A percentile compares a stretch with the other conserved stretches of the same genome.
Conservation (phyloP, 345 rosid genomes). For the Passiflora organensis region DNA sequence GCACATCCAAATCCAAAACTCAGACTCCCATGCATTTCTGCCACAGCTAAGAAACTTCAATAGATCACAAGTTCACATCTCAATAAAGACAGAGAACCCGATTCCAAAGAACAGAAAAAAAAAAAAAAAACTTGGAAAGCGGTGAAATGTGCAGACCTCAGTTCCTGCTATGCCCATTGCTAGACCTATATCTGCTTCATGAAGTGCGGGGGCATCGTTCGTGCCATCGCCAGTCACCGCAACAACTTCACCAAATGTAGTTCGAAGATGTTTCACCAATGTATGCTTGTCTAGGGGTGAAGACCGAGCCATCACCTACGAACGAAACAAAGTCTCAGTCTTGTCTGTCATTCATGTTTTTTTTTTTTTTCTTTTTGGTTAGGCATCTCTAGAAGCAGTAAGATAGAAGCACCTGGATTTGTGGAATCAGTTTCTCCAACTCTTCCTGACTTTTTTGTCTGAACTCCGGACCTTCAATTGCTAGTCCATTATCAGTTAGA, state of each 20-base stretch:
- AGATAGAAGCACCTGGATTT: slow-evolving; percentile 61
- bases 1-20: slow-evolving; percentile 4
- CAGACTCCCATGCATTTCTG: slow-evolving; percentile 1
- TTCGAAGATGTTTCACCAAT: slow-evolving; percentile 72
- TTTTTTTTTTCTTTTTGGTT: too few relatives aligned
- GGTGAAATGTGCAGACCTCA: slow-evolving; percentile 40
- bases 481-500: slow-evolving; percentile 71
- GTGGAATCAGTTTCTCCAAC: slow-evolving; percentile 62
- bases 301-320: slow-evolving; percentile 94
- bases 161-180: slow-evolving; percentile 99
- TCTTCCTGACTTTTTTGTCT: slow-evolving; percentile 77
- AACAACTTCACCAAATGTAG: slow-evolving; percentile 74
- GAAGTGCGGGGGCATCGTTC: slow-evolving; percentile 96
- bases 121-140: background rate
- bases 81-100: too few relatives aligned
- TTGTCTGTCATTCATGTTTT: background rate
- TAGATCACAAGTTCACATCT: background rate
- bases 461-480: slow-evolving; percentile 84
- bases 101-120: too few relatives aligned
- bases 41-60: background rate
- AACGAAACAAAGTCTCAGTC: slow-evolving; percentile 11
- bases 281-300: slow-evolving; percentile 93
- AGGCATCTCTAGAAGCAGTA: background rate
- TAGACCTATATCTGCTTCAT: slow-evolving; percentile 93
- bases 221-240: slow-evolving; percentile 97